phyloP scores from a whole-genome alignment of 441 rosid genomes.

The Populus hybrid region DNA sequence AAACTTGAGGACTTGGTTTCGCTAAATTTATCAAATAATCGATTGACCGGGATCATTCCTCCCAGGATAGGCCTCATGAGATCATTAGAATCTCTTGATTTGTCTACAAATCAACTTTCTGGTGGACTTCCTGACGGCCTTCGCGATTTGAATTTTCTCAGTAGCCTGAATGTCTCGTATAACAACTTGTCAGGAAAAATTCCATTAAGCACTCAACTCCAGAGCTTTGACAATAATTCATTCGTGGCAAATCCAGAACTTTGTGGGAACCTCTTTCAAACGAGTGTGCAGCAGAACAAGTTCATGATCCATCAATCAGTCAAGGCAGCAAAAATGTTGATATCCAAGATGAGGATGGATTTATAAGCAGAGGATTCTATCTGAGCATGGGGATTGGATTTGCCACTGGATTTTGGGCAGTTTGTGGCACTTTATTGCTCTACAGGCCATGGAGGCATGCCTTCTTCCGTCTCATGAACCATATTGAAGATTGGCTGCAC shows the following conservation, averaged over 20 bases:
- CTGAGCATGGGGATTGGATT: constrained; percentile 10
- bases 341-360: background rate
- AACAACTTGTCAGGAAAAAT: constrained; percentile 19
- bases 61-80: background rate
- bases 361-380: constrained; percentile 3
- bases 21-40: constrained; percentile 14
- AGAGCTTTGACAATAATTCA: background rate
- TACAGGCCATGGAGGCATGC: constrained; percentile 8
- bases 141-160: background rate
- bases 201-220: constrained; percentile 13
- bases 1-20: background rate
- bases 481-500: background rate
- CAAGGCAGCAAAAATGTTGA: background rate
- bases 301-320: background rate
- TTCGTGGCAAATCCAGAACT: constrained; percentile 14
- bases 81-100: constrained; percentile 9
- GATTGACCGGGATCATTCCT: constrained; percentile 14
- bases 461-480: constrained; percentile 7
- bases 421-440: background rate
- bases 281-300: background rate
- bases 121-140: constrained; percentile 4
- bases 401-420: constrained; percentile 4
- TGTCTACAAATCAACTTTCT: constrained; percentile 8
- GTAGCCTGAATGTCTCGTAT: constrained; percentile 9
- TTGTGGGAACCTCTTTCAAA: constrained; percentile 19